phyloP scores from a whole-genome alignment of 768 basidiomycete species.

The Mycena latifolia region DNA sequence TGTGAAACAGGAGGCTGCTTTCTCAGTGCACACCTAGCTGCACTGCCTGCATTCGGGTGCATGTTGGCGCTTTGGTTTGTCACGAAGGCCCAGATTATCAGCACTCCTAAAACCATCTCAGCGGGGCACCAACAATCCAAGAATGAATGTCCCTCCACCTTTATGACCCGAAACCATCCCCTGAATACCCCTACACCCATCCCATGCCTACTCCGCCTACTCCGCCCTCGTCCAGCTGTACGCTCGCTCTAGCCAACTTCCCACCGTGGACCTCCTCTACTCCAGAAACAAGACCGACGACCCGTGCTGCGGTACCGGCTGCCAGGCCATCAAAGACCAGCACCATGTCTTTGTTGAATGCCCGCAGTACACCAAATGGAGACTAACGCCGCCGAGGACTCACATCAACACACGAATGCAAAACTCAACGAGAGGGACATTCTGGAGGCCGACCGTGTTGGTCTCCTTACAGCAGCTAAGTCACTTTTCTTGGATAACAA shows the following conservation, averaged over 20 bases:
- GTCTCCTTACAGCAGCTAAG: not conserved
- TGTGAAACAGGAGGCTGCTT: too few relatives aligned
- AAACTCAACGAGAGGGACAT: not conserved
- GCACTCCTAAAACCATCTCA: not conserved
- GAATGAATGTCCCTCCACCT: not conserved
- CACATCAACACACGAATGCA: not conserved
- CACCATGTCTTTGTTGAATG: not conserved
- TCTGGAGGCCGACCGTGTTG: not conserved
- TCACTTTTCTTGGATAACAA: not conserved
- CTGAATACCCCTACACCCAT: constrained; percentile 34
- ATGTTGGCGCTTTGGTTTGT: too few relatives aligned
- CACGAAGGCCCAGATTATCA: not conserved
- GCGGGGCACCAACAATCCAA: not conserved
- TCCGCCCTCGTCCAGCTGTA: constrained; percentile 39
- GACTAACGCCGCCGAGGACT: not conserved
- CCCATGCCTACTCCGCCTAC: constrained; percentile 36
- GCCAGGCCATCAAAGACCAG: not conserved
- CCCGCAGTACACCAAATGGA: not conserved
- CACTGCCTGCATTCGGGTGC: too few relatives aligned
- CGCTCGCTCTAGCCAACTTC: constrained; percentile 37
- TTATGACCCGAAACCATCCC: constrained; percentile 21
- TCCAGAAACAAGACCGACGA: not conserved
- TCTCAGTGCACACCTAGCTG: too few relatives aligned
- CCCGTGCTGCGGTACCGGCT: not conserved
- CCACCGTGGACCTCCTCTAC: constrained; percentile 30